phyloP scores from a whole-genome alignment of 2,329 filamentous ascomycete species.

The Cytospora chrysosperma region DNA sequence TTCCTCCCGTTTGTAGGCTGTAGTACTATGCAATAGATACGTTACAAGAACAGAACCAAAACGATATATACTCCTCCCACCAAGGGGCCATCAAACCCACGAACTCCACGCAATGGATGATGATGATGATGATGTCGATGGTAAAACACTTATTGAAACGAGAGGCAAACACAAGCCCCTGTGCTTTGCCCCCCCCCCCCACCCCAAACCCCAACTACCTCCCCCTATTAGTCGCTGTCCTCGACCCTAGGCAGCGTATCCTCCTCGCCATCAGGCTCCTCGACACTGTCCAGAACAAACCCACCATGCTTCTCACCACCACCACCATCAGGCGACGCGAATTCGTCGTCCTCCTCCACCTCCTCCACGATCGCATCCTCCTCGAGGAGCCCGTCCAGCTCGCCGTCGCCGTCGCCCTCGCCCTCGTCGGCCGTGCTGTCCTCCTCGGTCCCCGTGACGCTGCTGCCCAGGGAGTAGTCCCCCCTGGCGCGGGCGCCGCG shows the following conservation, averaged over 20 bases:
- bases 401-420: constrained; percentile 15
- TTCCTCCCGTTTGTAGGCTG: background rate
- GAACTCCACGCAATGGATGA: constrained; percentile 2
- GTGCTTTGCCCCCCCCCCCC: too few species aligned
- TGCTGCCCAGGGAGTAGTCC: constrained; percentile 2
- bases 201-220: too few species aligned
- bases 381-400: constrained; percentile 2
- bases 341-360: constrained; percentile 9
- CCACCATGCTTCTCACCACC: background rate
- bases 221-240: background rate
- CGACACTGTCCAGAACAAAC: constrained; percentile 4
- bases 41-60: background rate
- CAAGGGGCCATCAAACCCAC: background rate
- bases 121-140: background rate
- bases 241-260: constrained; percentile 8
- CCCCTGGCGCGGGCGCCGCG: constrained; percentile 6
- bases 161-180: background rate
- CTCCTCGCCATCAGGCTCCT: background rate
- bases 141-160: background rate
- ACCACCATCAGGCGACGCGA: background rate
- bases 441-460: constrained; percentile 22
- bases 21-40: background rate
- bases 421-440: constrained; percentile 24
- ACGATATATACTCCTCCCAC: background rate
- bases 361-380: constrained; percentile 17